These are phyloP conservation scores for Brasenia schreberi DNA, from an alignment of 164 flowering plant species.

Conservation along the genomic window DNA sequence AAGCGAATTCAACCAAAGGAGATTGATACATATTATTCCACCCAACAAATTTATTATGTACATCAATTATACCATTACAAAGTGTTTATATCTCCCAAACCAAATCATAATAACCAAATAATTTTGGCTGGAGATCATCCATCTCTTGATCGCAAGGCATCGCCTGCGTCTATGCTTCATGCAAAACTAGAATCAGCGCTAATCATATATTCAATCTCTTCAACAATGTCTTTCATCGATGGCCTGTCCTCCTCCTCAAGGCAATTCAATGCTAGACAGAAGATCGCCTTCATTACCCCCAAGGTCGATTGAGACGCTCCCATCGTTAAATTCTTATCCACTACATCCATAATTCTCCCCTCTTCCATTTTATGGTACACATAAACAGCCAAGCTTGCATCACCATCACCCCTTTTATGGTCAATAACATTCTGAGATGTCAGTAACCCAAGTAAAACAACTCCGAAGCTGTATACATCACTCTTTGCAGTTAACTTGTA, in stretches of 20 bases:
- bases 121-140: too few species aligned
- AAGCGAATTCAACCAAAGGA: too few species aligned
- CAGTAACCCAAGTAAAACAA: background rate
- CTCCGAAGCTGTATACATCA: conserved; percentile 4
- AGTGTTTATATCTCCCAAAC: too few species aligned
- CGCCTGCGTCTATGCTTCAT: too few species aligned
- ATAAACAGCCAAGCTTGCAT: background rate
- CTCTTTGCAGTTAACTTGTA: conserved; percentile 1
- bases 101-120: too few species aligned
- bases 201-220: too few species aligned
- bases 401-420: background rate
- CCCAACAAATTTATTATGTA: too few species aligned
- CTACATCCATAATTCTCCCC: background rate
- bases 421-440: background rate
- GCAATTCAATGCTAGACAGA: conserved; percentile 2
- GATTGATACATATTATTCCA: too few species aligned
- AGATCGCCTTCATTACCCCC: background rate
- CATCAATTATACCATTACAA: too few species aligned
- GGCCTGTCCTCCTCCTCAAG: conserved; percentile 1
- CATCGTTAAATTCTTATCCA: background rate
- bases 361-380: background rate
- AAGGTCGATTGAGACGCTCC: background rate
- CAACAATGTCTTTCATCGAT: conserved; percentile 2
- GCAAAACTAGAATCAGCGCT: background rate
- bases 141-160: too few species aligned